Conservation (phyloP, 371 early-diverging fungal species). For the Mortierella sp. region DNA sequence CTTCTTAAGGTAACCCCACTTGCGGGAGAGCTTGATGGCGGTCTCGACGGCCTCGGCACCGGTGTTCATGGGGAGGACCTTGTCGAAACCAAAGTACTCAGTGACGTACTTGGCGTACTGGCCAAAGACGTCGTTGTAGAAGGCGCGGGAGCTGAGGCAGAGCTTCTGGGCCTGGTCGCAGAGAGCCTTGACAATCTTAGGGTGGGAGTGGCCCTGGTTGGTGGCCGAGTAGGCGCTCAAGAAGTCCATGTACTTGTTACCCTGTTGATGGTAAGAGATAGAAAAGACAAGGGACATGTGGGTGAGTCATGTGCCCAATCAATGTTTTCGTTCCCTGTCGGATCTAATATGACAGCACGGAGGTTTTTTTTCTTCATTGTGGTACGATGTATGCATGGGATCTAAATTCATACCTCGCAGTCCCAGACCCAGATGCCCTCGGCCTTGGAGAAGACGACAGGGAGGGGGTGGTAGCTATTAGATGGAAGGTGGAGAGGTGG, state of each 20-base stretch:
- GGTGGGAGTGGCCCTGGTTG: constrained; percentile 98
- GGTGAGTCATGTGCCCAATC: constrained; percentile 8
- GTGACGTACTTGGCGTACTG: constrained; percentile 92
- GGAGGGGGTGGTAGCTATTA: constrained; percentile 95
- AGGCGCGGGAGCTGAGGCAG: constrained; percentile 94
- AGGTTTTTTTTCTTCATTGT: constrained; percentile 4
- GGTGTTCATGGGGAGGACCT: constrained; percentile 98
- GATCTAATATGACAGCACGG: background rate
- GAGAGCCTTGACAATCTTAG: constrained; percentile 93
- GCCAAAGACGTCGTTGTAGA: constrained; percentile 96
- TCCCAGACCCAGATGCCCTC: constrained; percentile 96
- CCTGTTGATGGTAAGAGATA: constrained; percentile 50
- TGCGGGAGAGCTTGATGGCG: constrained; percentile 97
- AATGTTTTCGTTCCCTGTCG: background rate
- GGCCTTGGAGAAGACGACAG: constrained; percentile 93
- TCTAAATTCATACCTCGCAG: constrained; percentile 74
- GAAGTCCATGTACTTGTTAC: constrained; percentile 95
- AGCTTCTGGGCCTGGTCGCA: constrained; percentile 90
- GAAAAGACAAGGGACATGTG: background rate
- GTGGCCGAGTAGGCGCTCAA: constrained; percentile 97
- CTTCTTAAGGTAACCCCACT: constrained; percentile 97
- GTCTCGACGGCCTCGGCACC: constrained; percentile 99
- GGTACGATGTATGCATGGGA: background rate
- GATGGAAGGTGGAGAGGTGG: background rate
- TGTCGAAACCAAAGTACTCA: constrained; percentile 95